phyloP scores from a whole-genome alignment of 106 monocot genomes.

The Amphibolis antarctica region DNA sequence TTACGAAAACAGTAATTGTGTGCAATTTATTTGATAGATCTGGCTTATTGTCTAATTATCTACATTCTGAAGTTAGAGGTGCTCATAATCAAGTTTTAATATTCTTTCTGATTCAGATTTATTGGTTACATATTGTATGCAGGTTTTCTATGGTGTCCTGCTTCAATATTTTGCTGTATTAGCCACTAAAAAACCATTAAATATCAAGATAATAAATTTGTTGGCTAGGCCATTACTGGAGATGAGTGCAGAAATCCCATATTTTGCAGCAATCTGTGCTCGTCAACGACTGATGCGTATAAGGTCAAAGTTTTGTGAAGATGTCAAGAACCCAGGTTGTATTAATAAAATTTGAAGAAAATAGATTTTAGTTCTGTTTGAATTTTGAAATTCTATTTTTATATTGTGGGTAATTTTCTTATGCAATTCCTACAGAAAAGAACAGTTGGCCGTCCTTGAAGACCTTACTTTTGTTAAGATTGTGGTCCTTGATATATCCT shows the following conservation, averaged over 20 bases:
- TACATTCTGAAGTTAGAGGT: neutral
- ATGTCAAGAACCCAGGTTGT: constrained; percentile 65
- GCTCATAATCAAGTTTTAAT: neutral
- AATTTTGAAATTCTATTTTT: neutral
- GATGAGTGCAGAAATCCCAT: constrained; percentile 78
- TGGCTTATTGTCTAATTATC: neutral
- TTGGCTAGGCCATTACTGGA: constrained; percentile 81
- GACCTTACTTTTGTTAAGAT: constrained; percentile 58
- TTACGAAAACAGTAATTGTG: neutral
- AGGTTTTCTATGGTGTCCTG: constrained; percentile 92
- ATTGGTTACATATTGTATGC: constrained; percentile 9
- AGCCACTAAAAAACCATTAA: constrained; percentile 44
- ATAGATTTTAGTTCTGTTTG: neutral
- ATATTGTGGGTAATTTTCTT: neutral
- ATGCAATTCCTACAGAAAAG: constrained; percentile 30
- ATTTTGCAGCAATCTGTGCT: constrained; percentile 86
- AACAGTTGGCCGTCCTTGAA: constrained; percentile 89
- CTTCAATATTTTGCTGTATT: constrained; percentile 81
- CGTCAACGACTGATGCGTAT: constrained; percentile 47
- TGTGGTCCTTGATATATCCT: constrained; percentile 87
- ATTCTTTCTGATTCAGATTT: neutral
- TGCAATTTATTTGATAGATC: neutral
- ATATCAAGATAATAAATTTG: constrained; percentile 42
- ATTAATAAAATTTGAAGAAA: neutral
- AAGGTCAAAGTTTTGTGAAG: constrained; percentile 42